Percentiles rank a stretch among this genome's conserved stretches.
Evolutionary conservation across 2,329 filamentous ascomycete genomes (phyloP).

Genomic region (Trichoderma citrinoviride): DNA sequence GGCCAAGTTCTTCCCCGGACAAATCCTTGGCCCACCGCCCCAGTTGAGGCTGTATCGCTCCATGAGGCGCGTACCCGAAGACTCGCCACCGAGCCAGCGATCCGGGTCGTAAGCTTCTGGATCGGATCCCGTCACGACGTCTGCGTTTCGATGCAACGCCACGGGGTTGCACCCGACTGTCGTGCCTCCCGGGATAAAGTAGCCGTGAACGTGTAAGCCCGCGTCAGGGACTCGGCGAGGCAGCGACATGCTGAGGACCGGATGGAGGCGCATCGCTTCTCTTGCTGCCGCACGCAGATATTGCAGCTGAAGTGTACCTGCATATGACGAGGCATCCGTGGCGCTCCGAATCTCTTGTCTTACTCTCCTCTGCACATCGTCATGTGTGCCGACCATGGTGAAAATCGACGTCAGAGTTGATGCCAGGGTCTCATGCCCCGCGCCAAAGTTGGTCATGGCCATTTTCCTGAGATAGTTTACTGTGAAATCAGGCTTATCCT

Average conservation of each 20-base stretch:
- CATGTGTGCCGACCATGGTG: conserved; percentile 45
- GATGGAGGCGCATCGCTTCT: conserved; percentile 50
- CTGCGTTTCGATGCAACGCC: conserved; percentile 48
- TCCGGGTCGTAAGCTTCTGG: conserved; percentile 45
- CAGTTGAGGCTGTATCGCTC: conserved; percentile 50
- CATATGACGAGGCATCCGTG: conserved; percentile 26
- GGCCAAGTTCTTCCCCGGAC: conserved; percentile 50
- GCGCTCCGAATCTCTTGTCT: conserved; percentile 33
- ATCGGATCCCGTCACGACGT: conserved; percentile 47
- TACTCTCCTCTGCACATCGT: conserved; percentile 34
- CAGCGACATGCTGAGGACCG: conserved; percentile 52
- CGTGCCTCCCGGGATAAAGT: conserved; percentile 44
- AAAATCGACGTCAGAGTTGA: conserved; percentile 51
- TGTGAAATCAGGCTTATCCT: conserved; percentile 45
- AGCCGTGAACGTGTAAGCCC: conserved; percentile 40
- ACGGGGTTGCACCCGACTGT: conserved; percentile 52
- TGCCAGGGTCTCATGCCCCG: conserved; percentile 54
- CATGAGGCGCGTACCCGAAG: conserved; percentile 37
- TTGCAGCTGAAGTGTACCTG: conserved; percentile 28
- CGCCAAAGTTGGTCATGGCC: conserved; percentile 55
- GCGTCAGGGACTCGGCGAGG: conserved; percentile 43
- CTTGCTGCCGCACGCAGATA: conserved; percentile 48
- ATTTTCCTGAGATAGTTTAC: conserved; percentile 50
- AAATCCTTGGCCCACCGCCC: conserved; percentile 51
- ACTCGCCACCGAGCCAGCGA: conserved; percentile 45